A percentile compares a stretch with the other conserved stretches of the same genome.
These are phyloP conservation scores for Mortierella alpina DNA, from an alignment of 192 early-diverging fungal species.

Conservation along the genomic window DNA sequence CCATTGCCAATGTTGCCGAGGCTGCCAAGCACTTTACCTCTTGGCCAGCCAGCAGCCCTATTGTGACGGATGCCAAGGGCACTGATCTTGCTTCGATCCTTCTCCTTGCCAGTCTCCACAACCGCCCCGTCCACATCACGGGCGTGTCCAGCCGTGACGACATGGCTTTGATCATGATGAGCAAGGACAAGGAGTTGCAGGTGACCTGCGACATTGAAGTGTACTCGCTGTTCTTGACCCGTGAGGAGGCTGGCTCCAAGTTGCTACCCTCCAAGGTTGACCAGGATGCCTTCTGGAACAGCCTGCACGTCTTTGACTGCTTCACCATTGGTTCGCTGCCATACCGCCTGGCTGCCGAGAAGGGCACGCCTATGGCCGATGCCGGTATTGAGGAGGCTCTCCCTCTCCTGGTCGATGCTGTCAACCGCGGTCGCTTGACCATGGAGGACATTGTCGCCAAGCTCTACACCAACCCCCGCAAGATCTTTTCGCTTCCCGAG, in stretches of 20 bases:
- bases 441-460: conserved; percentile 80
- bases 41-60: conserved; percentile 80
- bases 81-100: conserved; percentile 90
- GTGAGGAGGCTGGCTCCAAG: conserved; percentile 56
- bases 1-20: conserved; percentile 65
- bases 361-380: conserved; percentile 55
- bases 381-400: conserved; percentile 76
- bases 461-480: conserved; percentile 86
- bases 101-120: conserved; percentile 86
- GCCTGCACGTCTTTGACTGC: conserved; percentile 88
- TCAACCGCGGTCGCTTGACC: conserved; percentile 79
- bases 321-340: conserved; percentile 87
- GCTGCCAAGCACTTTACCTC: conserved; percentile 79
- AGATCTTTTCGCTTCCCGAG: conserved; percentile 93
- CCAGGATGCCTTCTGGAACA: conserved; percentile 84
- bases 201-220: conserved; percentile 97
- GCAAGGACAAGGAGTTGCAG: conserved; percentile 84
- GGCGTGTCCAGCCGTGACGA: conserved; percentile 83
- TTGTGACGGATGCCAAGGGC: conserved; percentile 88
- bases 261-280: conserved; percentile 65
- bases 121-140: conserved; percentile 90
- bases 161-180: conserved; percentile 84
- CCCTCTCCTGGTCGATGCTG: conserved; percentile 85
- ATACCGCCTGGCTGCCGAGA: conserved; percentile 66
- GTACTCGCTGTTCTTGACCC: conserved; percentile 82